These are phyloP conservation scores for Oryza meyeriana DNA, from an alignment of 176 grass and related monocot genomes.

Conservation along the genomic window DNA sequence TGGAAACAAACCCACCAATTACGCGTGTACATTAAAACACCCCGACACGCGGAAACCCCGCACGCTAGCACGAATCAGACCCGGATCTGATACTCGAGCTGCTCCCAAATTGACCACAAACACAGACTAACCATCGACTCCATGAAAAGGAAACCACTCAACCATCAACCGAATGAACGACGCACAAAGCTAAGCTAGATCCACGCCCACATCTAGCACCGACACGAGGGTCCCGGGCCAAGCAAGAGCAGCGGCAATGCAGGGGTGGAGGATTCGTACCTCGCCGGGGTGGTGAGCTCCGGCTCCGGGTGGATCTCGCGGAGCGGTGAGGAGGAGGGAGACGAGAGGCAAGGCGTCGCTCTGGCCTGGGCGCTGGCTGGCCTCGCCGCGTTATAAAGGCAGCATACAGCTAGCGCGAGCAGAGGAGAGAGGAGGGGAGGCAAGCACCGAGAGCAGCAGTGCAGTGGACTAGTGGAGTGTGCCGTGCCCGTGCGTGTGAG, in stretches of 20 bases:
- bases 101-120: neutral
- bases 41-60: neutral
- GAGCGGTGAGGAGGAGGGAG: neutral
- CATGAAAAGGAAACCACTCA: neutral
- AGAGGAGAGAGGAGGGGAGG: neutral
- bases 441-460: neutral
- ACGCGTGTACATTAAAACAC: slow-evolving; percentile 19
- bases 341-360: neutral
- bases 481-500: neutral
- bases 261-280: slow-evolving; percentile 30
- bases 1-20: slow-evolving; percentile 16
- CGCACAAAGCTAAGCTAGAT: slow-evolving; percentile 30
- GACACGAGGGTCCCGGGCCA: neutral
- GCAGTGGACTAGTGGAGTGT: neutral
- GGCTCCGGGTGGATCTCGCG: slow-evolving; percentile 37
- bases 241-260: slow-evolving; percentile 29
- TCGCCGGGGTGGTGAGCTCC: slow-evolving; percentile 4
- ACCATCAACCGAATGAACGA: neutral
- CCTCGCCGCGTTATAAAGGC: slow-evolving; percentile 51
- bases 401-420: slow-evolving; percentile 5
- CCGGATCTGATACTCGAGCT: slow-evolving; percentile 35
- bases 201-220: neutral
- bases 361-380: neutral
- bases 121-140: neutral
- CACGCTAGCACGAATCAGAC: neutral